phyloP scores from a whole-genome alignment of 2,329 filamentous ascomycete genomes.

The Beauveria australis region DNA sequence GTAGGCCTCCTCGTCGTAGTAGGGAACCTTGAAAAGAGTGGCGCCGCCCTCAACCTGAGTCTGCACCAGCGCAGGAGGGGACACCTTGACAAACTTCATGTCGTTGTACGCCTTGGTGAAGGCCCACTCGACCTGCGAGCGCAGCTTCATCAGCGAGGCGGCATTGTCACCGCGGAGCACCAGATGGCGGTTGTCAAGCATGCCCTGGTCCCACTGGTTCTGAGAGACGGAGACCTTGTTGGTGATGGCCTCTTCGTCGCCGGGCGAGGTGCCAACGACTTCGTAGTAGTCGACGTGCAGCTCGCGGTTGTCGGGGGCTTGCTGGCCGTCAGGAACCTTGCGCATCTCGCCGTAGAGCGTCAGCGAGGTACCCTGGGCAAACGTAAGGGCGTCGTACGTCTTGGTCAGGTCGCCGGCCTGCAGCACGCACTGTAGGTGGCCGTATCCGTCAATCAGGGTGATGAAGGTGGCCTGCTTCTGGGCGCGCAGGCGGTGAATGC shows the following conservation, averaged over 20 bases:
- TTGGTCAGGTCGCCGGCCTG: conserved; percentile 69
- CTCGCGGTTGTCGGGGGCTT: conserved; percentile 77
- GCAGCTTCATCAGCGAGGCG: conserved; percentile 80
- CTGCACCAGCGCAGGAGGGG: conserved; percentile 84
- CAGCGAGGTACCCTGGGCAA: conserved; percentile 82
- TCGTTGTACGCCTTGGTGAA: conserved; percentile 76
- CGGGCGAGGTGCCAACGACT: conserved; percentile 69
- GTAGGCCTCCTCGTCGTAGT: conserved; percentile 86
- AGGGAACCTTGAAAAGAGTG: conserved; percentile 82
- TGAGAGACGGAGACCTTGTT: conserved; percentile 52
- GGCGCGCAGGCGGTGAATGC: conserved; percentile 70
- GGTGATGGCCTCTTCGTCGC: conserved; percentile 85
- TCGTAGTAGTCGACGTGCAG: conserved; percentile 85
- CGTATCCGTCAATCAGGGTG: conserved; percentile 74
- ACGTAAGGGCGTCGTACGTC: conserved; percentile 82
- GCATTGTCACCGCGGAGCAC: conserved; percentile 77
- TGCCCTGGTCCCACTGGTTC: conserved; percentile 40
- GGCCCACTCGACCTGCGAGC: conserved; percentile 69
- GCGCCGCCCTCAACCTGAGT: conserved; percentile 90
- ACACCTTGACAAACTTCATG: conserved; percentile 70
- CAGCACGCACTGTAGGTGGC: conserved; percentile 73
- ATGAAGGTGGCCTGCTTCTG: conserved; percentile 85
- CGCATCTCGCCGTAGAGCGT: conserved; percentile 77
- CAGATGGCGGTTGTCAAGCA: conserved; percentile 77
- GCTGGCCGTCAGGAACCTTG: conserved; percentile 67